A percentile compares a stretch with the other conserved stretches of the same genome.
Conservation (phyloP, 768 basidiomycete species). For the Hemileccinum impolitum region DNA sequence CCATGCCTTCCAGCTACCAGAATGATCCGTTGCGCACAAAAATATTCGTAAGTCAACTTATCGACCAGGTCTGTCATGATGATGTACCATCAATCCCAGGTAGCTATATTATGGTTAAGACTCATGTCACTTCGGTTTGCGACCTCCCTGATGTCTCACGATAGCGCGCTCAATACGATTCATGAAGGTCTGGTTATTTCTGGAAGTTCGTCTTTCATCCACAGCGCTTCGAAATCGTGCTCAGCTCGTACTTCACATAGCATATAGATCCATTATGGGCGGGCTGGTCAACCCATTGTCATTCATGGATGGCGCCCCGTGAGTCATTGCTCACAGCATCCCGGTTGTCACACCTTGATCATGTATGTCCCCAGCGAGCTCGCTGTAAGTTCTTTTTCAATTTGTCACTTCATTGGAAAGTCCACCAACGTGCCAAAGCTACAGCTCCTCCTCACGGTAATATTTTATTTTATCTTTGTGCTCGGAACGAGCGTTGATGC, state of each 20-base stretch:
- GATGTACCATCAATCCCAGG: background rate
- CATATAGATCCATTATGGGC: background rate
- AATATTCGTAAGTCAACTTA: background rate
- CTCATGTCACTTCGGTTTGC: background rate
- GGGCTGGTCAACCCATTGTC: background rate
- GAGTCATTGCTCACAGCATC: background rate
- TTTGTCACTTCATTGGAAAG: background rate
- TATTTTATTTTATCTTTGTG: background rate
- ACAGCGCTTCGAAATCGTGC: background rate
- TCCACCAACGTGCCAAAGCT: background rate
- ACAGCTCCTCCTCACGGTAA: background rate
- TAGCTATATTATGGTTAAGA: background rate
- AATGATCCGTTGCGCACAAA: background rate
- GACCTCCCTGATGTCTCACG: background rate
- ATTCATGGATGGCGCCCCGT: background rate
- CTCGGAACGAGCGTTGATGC: background rate
- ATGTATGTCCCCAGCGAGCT: background rate
- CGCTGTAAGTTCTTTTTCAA: background rate
- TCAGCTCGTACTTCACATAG: background rate
- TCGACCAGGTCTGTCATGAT: background rate
- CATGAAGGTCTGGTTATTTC: background rate
- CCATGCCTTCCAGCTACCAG: background rate
- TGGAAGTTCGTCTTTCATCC: background rate
- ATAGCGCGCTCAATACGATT: background rate
- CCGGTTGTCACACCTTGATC: background rate